Percentiles rank a stretch among this genome's conserved stretches.
phyloP scores from a whole-genome alignment of 108 stramenopile species.

The Nitzschia palea region DNA sequence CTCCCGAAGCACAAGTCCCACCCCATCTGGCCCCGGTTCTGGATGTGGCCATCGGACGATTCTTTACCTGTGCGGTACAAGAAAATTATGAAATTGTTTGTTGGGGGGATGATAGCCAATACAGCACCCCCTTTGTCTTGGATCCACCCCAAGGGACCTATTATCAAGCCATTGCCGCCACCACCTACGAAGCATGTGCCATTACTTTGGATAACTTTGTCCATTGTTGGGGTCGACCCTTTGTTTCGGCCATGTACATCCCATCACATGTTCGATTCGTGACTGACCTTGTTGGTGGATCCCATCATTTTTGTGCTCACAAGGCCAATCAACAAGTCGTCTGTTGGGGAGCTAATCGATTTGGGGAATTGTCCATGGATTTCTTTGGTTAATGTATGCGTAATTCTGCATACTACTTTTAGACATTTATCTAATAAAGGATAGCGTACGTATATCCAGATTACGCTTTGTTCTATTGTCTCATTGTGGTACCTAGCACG shows the following conservation, averaged over 20 bases:
- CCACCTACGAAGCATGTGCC: slow-evolving; percentile 10
- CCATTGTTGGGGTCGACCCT: slow-evolving; percentile 17
- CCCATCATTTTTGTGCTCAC: slow-evolving; percentile 15
- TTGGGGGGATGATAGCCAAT: not conserved
- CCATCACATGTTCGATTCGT: slow-evolving; percentile 9
- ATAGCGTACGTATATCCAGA: no score
- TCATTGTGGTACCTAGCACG: not conserved
- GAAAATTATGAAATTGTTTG: not conserved
- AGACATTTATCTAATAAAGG: no score
- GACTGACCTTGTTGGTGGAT: not conserved
- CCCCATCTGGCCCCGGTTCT: not conserved
- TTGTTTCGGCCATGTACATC: slow-evolving; percentile 1
- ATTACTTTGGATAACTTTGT: slow-evolving; percentile 9
- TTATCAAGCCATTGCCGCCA: slow-evolving; percentile 8
- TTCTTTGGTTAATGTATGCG: not conserved
- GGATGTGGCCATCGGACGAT: slow-evolving; percentile 5
- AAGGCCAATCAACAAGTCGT: not conserved
- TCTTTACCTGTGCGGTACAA: slow-evolving; percentile 7
- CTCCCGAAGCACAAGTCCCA: not conserved
- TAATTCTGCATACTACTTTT: no score
- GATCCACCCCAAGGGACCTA: not conserved
- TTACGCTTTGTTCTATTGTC: not conserved
- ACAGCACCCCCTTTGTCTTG: not conserved
- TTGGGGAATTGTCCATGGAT: slow-evolving; percentile 2
- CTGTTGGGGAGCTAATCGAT: slow-evolving; percentile 11